Evolutionary conservation across 2,329 filamentous ascomycete genomes (phyloP).

Genomic region (Sclerotinia trifoliorum): DNA sequence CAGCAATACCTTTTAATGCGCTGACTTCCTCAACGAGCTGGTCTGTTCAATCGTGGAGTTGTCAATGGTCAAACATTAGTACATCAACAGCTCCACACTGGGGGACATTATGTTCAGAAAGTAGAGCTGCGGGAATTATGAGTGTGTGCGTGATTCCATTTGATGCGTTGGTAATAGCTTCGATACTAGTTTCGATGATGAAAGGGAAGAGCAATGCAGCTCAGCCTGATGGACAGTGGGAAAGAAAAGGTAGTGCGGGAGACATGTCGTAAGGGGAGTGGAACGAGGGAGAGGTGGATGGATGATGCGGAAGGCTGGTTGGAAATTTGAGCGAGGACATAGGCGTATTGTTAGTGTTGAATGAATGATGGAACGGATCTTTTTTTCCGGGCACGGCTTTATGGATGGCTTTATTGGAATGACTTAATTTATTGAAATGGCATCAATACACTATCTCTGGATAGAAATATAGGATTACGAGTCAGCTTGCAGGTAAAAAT

Average conservation of each 20-base stretch:
- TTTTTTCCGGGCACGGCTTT: neutral
- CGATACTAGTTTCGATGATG: slow-evolving; percentile 47
- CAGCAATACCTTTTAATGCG: slow-evolving; percentile 57
- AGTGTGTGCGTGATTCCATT: slow-evolving; percentile 57
- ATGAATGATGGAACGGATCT: neutral
- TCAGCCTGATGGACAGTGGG: slow-evolving; percentile 26
- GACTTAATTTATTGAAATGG: neutral
- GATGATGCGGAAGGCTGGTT: neutral
- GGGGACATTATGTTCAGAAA: slow-evolving; percentile 56
- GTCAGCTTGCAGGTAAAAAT: neutral
- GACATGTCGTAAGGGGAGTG: slow-evolving; percentile 32
- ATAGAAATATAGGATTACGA: neutral
- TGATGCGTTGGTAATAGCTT: slow-evolving; percentile 49
- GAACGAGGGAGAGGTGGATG: neutral
- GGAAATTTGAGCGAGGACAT: neutral
- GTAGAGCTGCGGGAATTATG: slow-evolving; percentile 53
- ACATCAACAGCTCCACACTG: slow-evolving; percentile 56
- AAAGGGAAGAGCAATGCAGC: slow-evolving; percentile 45
- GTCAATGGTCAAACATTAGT: slow-evolving; percentile 55
- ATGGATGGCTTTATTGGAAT: neutral
- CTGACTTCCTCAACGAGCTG: slow-evolving; percentile 53
- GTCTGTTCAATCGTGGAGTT: slow-evolving; percentile 61
- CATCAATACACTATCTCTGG: neutral
- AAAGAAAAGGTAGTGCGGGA: slow-evolving; percentile 37
- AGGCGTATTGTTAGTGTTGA: neutral